phyloP scores from a whole-genome alignment of 1,139 yeast genomes.

The Saccharomyces hybrid region DNA sequence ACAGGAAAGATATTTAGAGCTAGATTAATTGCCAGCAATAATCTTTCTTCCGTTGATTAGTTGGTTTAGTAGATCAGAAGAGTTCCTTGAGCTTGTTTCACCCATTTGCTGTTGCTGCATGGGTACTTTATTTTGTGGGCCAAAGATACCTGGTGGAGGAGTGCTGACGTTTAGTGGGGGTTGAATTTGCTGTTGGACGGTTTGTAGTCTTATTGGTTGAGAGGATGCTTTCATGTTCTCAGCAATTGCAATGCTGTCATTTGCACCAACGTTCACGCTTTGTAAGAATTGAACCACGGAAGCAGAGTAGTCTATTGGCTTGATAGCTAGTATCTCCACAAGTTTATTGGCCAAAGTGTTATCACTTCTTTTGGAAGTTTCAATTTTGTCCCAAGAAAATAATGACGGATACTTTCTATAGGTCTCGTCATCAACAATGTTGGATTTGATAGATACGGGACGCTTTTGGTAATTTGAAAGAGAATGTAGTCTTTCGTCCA shows the following conservation, averaged over 20 bases:
- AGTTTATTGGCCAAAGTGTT: conserved; percentile 28
- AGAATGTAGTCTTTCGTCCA: conserved; percentile 33
- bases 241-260: conserved; percentile 6
- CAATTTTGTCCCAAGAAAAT: conserved; percentile 36
- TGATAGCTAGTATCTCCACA: conserved; percentile 29
- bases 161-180: conserved; percentile 17
- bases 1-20: not conserved
- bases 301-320: conserved; percentile 30
- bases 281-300: conserved; percentile 30
- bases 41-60: conserved; percentile 60
- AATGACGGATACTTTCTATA: conserved; percentile 36
- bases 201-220: conserved; percentile 3
- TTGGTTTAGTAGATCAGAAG: conserved; percentile 63
- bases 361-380: conserved; percentile 24
- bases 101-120: conserved; percentile 17
- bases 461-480: conserved; percentile 28
- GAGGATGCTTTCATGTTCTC: conserved; percentile 2
- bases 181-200: conserved; percentile 20
- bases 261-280: conserved; percentile 15
- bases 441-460: conserved; percentile 33
- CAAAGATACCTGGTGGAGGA: conserved; percentile 44
- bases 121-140: conserved; percentile 18
- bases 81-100: conserved; percentile 30
- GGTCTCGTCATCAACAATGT: conserved; percentile 32
- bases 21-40: conserved; percentile 26